Percentiles rank a stretch among this genome's conserved stretches.
Evolutionary conservation across 495 filamentous ascomycete species (phyloP).

Genomic region (Aspergillus campestris): DNA sequence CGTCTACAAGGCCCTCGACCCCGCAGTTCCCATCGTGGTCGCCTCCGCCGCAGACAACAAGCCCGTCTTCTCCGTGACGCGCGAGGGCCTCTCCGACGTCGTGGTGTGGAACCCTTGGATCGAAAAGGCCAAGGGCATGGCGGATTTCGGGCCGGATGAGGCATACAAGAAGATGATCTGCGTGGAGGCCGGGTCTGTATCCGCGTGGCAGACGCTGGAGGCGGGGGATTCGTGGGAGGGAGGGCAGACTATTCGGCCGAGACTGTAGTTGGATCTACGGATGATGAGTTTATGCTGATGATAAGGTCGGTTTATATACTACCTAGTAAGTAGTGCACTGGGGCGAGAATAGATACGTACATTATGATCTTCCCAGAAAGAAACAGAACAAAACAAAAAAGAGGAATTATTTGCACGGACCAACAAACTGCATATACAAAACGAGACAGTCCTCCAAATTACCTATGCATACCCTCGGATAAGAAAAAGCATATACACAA

Average conservation of each 20-base stretch:
- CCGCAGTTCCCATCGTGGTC: conserved; percentile 35
- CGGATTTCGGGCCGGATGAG: conserved; percentile 80
- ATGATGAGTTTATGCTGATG: neutral
- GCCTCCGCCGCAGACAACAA: conserved; percentile 52
- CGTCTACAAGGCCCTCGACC: conserved; percentile 62
- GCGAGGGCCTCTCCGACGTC: conserved; percentile 75
- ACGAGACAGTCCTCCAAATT: no score
- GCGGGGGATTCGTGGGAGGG: conserved; percentile 84
- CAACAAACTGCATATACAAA: no score
- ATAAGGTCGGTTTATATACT: neutral
- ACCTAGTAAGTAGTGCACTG: neutral
- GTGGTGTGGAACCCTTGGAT: conserved; percentile 98
- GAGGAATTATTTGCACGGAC: no score
- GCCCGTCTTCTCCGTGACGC: conserved; percentile 58
- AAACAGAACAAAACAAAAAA: no score
- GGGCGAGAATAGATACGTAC: no score
- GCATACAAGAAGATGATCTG: conserved; percentile 91
- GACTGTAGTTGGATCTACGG: conserved; percentile 9
- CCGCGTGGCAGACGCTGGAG: conserved; percentile 74
- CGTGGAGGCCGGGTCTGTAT: conserved; percentile 81
- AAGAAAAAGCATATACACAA: no score
- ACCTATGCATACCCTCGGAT: no score
- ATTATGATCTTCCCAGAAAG: no score
- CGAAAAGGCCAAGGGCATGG: conserved; percentile 71
- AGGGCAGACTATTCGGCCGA: conserved; percentile 60